Evolutionary conservation across 2,329 filamentous ascomycete species (phyloP).

Genomic region (Basipetospora chlamydospora): DNA sequence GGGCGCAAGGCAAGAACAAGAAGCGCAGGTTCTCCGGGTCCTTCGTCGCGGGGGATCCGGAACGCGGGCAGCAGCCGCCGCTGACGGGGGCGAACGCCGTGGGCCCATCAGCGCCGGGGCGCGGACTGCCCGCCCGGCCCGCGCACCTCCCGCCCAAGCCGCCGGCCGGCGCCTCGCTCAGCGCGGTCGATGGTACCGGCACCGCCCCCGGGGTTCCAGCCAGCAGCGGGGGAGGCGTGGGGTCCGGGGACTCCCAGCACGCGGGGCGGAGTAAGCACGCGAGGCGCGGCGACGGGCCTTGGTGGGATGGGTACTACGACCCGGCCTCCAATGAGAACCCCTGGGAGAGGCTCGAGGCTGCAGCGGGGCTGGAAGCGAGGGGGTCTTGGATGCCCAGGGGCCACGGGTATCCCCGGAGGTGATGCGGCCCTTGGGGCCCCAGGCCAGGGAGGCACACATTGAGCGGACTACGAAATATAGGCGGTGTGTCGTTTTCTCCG

Average conservation of each 20-base stretch:
- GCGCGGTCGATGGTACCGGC: not conserved
- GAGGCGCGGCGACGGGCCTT: conserved; percentile 16
- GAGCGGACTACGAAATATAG: too few relatives aligned
- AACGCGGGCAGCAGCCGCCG: conserved; percentile 36
- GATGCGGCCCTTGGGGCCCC: too few relatives aligned
- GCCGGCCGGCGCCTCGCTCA: not conserved
- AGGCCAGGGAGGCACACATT: too few relatives aligned
- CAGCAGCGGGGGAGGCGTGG: not conserved
- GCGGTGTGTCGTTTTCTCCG: too few relatives aligned
- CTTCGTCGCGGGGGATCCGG: not conserved
- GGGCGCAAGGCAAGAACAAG: conserved; percentile 39
- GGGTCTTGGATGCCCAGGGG: conserved; percentile 28
- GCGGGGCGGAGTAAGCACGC: conserved; percentile 17
- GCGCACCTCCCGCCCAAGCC: not conserved
- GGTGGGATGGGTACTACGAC: conserved; percentile 57
- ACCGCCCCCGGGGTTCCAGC: not conserved
- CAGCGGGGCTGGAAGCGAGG: conserved; percentile 24
- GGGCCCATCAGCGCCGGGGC: conserved; percentile 21
- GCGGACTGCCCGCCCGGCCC: conserved; percentile 13
- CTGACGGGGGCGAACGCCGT: conserved; percentile 17
- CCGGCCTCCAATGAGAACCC: conserved; percentile 57
- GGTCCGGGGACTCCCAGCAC: too few relatives aligned
- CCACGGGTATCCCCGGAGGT: not conserved
- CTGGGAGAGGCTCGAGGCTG: conserved; percentile 45
- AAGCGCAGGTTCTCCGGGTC: conserved; percentile 35